Evolutionary conservation across 164 flowering plant genomes (phyloP).

Genomic region (Buxus sempervirens): DNA sequence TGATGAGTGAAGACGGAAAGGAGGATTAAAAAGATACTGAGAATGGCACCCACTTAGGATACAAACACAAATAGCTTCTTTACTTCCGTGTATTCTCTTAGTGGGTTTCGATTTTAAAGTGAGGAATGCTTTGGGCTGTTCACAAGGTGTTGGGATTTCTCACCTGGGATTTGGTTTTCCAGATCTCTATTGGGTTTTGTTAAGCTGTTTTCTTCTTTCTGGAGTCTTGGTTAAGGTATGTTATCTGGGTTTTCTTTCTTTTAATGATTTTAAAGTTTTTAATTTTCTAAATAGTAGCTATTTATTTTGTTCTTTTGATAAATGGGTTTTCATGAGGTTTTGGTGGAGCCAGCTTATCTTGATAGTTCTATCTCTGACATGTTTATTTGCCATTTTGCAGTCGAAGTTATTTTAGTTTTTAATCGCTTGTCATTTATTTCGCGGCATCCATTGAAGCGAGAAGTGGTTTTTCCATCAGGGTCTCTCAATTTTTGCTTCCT

Average conservation of each 20-base stretch:
- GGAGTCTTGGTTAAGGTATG: constrained; percentile 17
- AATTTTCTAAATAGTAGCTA: not conserved
- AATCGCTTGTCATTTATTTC: not conserved
- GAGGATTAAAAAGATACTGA: not conserved
- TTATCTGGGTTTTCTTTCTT: not conserved
- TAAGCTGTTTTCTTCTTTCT: constrained; percentile 10
- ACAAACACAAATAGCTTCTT: constrained; percentile 1
- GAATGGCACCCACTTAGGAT: not conserved
- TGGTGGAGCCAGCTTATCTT: not conserved
- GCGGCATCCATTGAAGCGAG: not conserved
- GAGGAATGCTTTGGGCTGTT: constrained; percentile 1
- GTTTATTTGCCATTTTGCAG: not conserved
- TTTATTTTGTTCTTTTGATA: not conserved
- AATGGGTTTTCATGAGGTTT: not conserved
- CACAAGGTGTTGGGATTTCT: no score
- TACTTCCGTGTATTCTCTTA: not conserved
- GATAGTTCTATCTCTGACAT: not conserved
- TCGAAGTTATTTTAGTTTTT: not conserved
- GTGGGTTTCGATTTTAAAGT: constrained; percentile 6
- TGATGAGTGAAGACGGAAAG: not conserved
- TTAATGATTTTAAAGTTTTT: not conserved
- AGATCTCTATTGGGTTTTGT: constrained; percentile 9
- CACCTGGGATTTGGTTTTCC: no score
- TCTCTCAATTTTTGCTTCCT: not conserved
- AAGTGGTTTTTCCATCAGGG: constrained; percentile 4